Evolutionary conservation across 2,329 filamentous ascomycete genomes (phyloP), one percentile per base, ranked within the genome.

Genomic region (Cladosporium sp.): DNA sequence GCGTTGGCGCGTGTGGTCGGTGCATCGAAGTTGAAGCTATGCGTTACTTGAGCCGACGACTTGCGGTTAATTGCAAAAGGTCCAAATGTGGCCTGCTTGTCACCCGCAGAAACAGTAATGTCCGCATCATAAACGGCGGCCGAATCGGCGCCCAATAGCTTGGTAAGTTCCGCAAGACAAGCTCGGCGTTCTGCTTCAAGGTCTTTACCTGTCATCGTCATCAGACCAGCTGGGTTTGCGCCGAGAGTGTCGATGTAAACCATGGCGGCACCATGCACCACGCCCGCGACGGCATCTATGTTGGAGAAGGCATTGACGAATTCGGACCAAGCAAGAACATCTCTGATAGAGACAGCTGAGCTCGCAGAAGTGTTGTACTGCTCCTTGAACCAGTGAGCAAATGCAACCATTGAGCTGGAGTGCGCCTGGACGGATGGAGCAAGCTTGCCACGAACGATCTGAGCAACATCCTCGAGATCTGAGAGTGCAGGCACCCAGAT

Each of bases 171-270:
- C 34, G 80, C 69, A 4, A 99, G 71, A 63, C 93, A 99, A 38
- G 77, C 76, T 40, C 77, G 74, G 45, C 91, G 80, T 62, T 96
- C 89, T 8, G 80, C 73, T 4, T 83, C 74, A 54, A 97, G 81
- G 19, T 82, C 83, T 36, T 84, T 78, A 0, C 84, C 73, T 36
- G 87, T 84, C 7, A 86, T 82, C 0, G 89, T 84, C 45, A 96
- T 77, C 56, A 96, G 77, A 0, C 89, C 91, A 6, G 93, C 91
- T 12, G 95, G 93, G 63, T 97, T 97, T 7, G 93, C 93, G 29
- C 93, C 93, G 13, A 99, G 80, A 1, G 90, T 93, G 65, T 99
- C 95, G 52, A 99, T 86, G 63, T 95, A 99, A 1, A 99, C 91
- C 69, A 96, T 91, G 1, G 91, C 86, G 27, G 93, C 93, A 54